Base-by-base conservation (phyloP, 2,329 filamentous ascomycete genomes). In the Paraphoma sp. region DNA sequence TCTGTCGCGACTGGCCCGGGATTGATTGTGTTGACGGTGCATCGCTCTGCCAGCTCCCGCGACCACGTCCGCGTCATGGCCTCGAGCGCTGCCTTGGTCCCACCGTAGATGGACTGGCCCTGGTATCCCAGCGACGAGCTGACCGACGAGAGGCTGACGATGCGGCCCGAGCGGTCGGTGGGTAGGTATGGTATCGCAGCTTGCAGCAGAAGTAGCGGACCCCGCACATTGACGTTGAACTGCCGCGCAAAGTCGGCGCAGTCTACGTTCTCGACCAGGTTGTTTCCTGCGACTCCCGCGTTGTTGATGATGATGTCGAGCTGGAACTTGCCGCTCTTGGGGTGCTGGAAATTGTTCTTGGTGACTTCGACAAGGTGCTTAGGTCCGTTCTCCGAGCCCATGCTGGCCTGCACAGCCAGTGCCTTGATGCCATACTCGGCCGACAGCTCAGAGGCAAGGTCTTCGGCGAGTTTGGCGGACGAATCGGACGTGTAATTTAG, bases 221-320 rank as follows among this genome's bases (percentile, higher is more conserved):
- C 92, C 9, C 92, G 84, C 18, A 96, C 92, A 71, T 96, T 96
- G 78, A 95, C 84, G 53, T 85, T 84, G 80, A 92, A 96, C 54
- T 89, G 87, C 65, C 83, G 80, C 43, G 87, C 83, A 78, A 93
- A 96, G 68, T 93, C 85, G 11, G 82, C 82, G 6, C 82, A 71
- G 4, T 83, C 84, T 60, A 92, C 85, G 29, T 90, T 84, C 48
- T 86, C 83, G 23, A 90, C 78, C 28, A 80, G 74, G 65, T 88
- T 85, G 78, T 95, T 94, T 40, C 85, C 76, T 10, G 82, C 78
- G 2, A 86, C 80, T 28, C 91, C 93, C 30, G 93, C 92, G 75
- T 96, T 96, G 84, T 96, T 96, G 81, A 96, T 81, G 51, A 96
- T 81, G 59, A 96, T 91, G 78, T 96, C 91, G 69, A 96, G 84